Percentiles rank a stretch among this genome's conserved stretches.
phyloP scores from a whole-genome alignment of 73 alveolate species.

The Paramecium bursaria region DNA sequence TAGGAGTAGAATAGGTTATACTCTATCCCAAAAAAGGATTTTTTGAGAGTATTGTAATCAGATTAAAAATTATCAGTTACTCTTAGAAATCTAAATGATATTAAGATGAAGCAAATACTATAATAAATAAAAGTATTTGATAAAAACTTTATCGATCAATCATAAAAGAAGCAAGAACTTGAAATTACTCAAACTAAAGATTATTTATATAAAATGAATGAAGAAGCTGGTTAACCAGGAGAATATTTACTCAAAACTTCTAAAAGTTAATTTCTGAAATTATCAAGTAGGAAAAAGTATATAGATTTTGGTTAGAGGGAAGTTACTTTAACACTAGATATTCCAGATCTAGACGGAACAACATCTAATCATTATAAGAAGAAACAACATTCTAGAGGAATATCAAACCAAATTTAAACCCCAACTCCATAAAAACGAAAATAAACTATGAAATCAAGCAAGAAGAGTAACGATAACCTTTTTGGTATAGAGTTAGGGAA shows the following conservation, averaged over 20 bases:
- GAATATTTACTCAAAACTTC: no score
- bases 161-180: neutral
- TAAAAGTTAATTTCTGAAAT: constrained; percentile 1
- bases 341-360: neutral
- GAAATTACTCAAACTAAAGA: constrained; percentile 40
- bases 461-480: no score
- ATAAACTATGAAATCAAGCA: no score
- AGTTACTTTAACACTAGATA: constrained; percentile 11
- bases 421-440: no score
- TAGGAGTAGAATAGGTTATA: constrained; percentile 9
- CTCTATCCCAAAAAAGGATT: constrained; percentile 16
- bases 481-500: no score
- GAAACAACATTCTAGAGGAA: no score
- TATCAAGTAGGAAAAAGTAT: constrained; percentile 18
- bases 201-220: no score
- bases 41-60: constrained; percentile 13
- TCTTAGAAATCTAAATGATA: neutral
- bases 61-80: neutral
- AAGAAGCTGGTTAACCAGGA: no score
- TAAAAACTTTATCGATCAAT: constrained; percentile 27
- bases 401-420: no score
- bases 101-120: constrained; percentile 8
- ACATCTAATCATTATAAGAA: neutral
- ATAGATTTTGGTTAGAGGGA: constrained; percentile 22
- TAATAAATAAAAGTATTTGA: constrained; percentile 6